A percentile compares a stretch with the other conserved stretches of the same genome.
These are phyloP conservation scores for Coniochaeta sp. DNA, from an alignment of 2,329 filamentous ascomycete genomes.

Conservation along the genomic window DNA sequence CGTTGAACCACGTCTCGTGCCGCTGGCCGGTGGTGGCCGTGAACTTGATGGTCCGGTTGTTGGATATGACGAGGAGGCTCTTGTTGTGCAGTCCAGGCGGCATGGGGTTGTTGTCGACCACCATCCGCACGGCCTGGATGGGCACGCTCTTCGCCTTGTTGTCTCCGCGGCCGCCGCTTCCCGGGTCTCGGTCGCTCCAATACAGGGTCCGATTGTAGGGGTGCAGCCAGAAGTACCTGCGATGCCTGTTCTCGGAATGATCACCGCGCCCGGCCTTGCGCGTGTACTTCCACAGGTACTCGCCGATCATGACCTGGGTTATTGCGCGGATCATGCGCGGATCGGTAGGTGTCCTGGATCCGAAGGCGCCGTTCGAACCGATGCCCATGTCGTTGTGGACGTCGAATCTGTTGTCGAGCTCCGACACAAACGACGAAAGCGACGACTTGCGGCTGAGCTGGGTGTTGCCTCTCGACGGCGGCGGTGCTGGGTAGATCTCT, in stretches of 20 bases:
- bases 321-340: conserved; percentile 98
- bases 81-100: conserved; percentile 92
- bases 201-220: conserved; percentile 94
- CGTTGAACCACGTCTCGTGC: conserved; percentile 98
- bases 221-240: conserved; percentile 98
- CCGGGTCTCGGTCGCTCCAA: conserved; percentile 90
- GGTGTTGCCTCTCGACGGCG: conserved; percentile 33
- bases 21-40: conserved; percentile 89
- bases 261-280: conserved; percentile 85
- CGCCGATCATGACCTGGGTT: conserved; percentile 98
- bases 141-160: conserved; percentile 79
- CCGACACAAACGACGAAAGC: conserved; percentile 90
- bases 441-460: conserved; percentile 64
- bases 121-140: conserved; percentile 87
- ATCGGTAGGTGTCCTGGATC: conserved; percentile 59
- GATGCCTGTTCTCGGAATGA: conserved; percentile 82
- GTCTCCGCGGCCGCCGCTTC: conserved; percentile 68
- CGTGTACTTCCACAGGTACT: conserved; percentile 99
- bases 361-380: conserved; percentile 48
- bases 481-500: conserved; percentile 33
- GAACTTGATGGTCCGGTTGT: conserved; percentile 84
- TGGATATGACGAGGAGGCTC: conserved; percentile 84
- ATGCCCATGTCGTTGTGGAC: conserved; percentile 54
- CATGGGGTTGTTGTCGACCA: conserved; percentile 90
- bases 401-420: conserved; percentile 87